Base-by-base conservation (phyloP, 345 rosid genomes). In the Euphorbia lathyris region DNA sequence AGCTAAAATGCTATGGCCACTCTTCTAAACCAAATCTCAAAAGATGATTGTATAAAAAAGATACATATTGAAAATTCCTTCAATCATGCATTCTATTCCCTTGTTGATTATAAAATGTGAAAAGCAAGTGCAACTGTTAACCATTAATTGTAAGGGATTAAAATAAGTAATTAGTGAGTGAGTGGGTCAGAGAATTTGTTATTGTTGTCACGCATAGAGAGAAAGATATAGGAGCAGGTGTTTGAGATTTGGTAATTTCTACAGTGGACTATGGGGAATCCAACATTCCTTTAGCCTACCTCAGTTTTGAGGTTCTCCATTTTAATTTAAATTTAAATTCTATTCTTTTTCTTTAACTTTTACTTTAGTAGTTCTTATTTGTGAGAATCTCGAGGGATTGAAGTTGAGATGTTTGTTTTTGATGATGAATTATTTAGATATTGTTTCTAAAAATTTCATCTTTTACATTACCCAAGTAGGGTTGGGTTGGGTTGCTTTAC, bases 331-430 rank as follows among this genome's bases (percentile, higher is more conserved):
- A 34, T 34, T 34, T 2, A 34, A 34, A 34, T 34, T 34, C 38
- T 34, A 34, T 34, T 2, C 38, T 34, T 34, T 34, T 34, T 34
- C 38, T 34, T 34, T n/a, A n/a, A n/a, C n/a, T n/a, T n/a, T n/a
- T 34, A 34, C 38, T 34, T 34, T 34, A 34, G 38, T 34, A 2
- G 38, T 74, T 51, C 23, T 42, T 17, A 45, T 71, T 63, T 71
- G 71, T 68, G 79, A 71, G 86, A 76, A 82, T 82, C 83, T 80
- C 86, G 81, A 86, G 82, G 76, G 74, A 45, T 48, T 42, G 40
- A 72, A 75, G 65, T 16, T 53, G 42, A 73, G 82, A 83, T 81
- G 66, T 64, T 66, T 61, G 3, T 34, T 3, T 34, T 34, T 34
- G 38, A 34, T 34, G 38, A 34, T 2, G 38, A 34, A 34, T 34